Conservation (phyloP, 2,329 filamentous ascomycete species). For the Cladophialophora yegresii region DNA sequence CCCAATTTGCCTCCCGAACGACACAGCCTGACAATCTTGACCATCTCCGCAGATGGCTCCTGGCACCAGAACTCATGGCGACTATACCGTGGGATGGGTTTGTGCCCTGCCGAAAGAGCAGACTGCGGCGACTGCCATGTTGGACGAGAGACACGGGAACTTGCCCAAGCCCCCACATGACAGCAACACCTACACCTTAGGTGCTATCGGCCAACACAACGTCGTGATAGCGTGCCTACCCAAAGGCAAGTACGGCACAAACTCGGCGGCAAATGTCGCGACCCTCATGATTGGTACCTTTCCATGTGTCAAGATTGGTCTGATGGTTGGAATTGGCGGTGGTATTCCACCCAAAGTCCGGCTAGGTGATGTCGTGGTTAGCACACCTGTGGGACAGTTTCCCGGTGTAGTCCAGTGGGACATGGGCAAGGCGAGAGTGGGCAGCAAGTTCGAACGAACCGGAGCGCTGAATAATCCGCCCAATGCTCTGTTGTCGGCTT, state of each 20-base stretch:
- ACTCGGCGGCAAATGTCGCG: not conserved
- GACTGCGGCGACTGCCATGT: slow-evolving; percentile 43
- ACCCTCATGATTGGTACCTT: slow-evolving; percentile 14
- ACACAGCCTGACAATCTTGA: not conserved
- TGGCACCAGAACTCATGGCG: not conserved
- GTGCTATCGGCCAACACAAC: slow-evolving; percentile 26
- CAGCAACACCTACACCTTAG: slow-evolving; percentile 10
- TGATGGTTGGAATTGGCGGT: slow-evolving; percentile 31
- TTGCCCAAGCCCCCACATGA: slow-evolving; percentile 21
- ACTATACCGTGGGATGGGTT: slow-evolving; percentile 50
- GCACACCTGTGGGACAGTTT: slow-evolving; percentile 8
- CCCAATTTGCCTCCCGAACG: not conserved
- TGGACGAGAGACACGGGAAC: slow-evolving; percentile 45
- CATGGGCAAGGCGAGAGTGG: not conserved
- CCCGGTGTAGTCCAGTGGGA: not conserved
- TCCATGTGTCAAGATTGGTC: slow-evolving; percentile 17
- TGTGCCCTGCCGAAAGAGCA: slow-evolving; percentile 45
- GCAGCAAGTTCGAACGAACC: not conserved
- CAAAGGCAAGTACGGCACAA: slow-evolving; percentile 2
- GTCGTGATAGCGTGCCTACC: slow-evolving; percentile 20
- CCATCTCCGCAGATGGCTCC: not conserved
- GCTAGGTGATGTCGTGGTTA: slow-evolving; percentile 31
- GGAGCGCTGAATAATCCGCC: not conserved
- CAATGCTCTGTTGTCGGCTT: not conserved
- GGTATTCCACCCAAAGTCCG: slow-evolving; percentile 25